phyloP scores from a whole-genome alignment of 1,284 basidiomycete genomes.

The Microbotryomycetes sp. region DNA sequence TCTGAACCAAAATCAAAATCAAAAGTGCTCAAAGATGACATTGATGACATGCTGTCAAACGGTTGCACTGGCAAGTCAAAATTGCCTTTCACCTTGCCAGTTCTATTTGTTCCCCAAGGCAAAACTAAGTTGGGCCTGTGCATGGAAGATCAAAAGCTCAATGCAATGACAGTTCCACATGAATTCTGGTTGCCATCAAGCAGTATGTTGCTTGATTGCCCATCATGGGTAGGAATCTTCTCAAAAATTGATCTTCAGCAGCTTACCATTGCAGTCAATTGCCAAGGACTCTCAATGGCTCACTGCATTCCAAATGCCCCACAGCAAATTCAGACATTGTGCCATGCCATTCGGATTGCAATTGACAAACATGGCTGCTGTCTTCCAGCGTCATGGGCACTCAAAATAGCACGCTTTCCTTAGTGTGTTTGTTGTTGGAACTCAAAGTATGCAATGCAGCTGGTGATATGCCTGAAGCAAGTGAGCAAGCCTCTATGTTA shows the following conservation, averaged over 20 bases:
- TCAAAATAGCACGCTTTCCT: conserved; percentile 35
- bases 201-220: conserved; percentile 41
- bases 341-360: conserved; percentile 45
- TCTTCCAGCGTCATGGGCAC: conserved; percentile 40
- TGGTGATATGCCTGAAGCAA: no score
- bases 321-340: conserved; percentile 42
- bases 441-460: no score
- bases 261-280: conserved; percentile 38
- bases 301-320: conserved; percentile 40
- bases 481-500: no score
- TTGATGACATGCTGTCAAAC: conserved; percentile 7
- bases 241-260: conserved; percentile 37
- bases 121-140: conserved; percentile 43
- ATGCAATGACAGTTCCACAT: conserved; percentile 43
- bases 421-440: conserved; percentile 32
- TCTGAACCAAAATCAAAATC: conserved; percentile 5
- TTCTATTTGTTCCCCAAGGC: conserved; percentile 50
- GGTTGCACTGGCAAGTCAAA: conserved; percentile 10
- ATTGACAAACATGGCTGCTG: conserved; percentile 43
- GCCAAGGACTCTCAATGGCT: conserved; percentile 38
- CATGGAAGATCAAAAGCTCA: conserved; percentile 47
- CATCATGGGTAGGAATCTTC: conserved; percentile 38
- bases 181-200: conserved; percentile 41
- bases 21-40: conserved; percentile 1
- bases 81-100: conserved; percentile 45